Conservation (phyloP, 345 rosid species). For the Eucalyptus marginata region DNA sequence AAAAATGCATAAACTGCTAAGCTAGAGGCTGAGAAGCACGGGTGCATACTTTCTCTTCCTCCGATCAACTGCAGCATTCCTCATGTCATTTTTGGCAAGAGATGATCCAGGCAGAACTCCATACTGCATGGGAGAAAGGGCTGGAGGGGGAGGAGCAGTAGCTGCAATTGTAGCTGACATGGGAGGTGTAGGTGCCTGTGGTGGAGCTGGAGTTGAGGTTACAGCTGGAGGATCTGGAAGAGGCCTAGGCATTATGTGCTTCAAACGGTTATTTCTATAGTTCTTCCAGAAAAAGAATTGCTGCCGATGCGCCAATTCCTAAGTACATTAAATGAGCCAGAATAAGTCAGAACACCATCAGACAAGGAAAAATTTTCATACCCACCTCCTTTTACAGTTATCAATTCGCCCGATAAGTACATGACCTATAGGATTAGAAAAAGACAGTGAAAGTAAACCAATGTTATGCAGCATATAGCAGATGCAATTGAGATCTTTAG, state of each 20-base stretch:
- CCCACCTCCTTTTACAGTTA: neutral
- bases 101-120: constrained; percentile 45
- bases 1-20: neutral
- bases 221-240: constrained; percentile 76
- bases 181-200: constrained; percentile 27
- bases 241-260: constrained; percentile 84
- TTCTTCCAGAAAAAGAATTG: constrained; percentile 99
- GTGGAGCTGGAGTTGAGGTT: constrained; percentile 20
- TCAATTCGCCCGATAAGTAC: neutral
- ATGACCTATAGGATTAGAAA: neutral
- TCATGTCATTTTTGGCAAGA: constrained; percentile 49
- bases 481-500: neutral
- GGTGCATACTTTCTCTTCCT: constrained; percentile 70
- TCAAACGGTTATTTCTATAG: constrained; percentile 84
- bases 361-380: neutral
- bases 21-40: neutral
- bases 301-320: constrained; percentile 96
- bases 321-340: neutral
- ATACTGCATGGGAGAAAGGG: constrained; percentile 82
- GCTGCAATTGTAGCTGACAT: constrained; percentile 27
- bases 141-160: constrained; percentile 48
- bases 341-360: neutral
- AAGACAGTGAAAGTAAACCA: neutral
- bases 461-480: neutral
- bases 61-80: constrained; percentile 61